A percentile compares a stretch with the other conserved stretches of the same genome.
These are phyloP conservation scores for Alternaria dauci DNA, from an alignment of 2,329 filamentous ascomycete species.

Conservation along the genomic window DNA sequence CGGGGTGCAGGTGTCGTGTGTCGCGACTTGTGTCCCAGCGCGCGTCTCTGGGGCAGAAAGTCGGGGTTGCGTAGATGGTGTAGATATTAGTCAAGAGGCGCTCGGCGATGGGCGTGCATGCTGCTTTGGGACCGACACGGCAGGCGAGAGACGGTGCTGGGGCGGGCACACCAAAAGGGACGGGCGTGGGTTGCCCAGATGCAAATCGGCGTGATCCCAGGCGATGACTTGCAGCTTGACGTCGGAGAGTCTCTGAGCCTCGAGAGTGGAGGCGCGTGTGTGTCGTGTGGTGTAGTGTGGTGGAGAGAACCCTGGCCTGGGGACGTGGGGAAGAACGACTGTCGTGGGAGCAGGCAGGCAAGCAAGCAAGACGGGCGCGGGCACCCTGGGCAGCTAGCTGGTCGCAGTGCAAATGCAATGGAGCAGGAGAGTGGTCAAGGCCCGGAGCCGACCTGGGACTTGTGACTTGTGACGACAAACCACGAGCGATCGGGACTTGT, in stretches of 20 bases:
- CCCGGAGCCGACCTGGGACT: conserved; percentile 13
- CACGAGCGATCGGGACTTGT: conserved; percentile 9
- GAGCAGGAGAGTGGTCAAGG: conserved; percentile 11
- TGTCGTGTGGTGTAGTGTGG: conserved; percentile 8
- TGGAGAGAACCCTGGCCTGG: conserved; percentile 23
- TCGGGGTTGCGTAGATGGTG: conserved; percentile 27
- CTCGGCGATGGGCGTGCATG: conserved; percentile 28
- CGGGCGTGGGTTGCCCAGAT: conserved; percentile 1
- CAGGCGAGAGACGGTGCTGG: conserved; percentile 11
- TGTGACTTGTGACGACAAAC: neutral
- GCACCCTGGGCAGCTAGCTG: no score
- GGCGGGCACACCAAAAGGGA: neutral
- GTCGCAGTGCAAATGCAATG: conserved; percentile 2
- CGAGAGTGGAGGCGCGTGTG: conserved; percentile 8
- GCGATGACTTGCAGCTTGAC: conserved; percentile 26
- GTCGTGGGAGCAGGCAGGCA: conserved; percentile 16
- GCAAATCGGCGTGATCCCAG: conserved; percentile 14
- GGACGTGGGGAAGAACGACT: conserved; percentile 26
- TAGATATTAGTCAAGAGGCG: conserved; percentile 30
- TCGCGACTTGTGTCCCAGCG: conserved; percentile 16
- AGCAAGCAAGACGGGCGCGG: conserved; percentile 19
- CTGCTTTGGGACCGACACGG: conserved; percentile 25
- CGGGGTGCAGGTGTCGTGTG: conserved; percentile 13
- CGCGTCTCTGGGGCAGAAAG: conserved; percentile 26
- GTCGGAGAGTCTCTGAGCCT: conserved; percentile 1